Evolutionary conservation across 2,329 filamentous ascomycete species (phyloP).

Genomic region (Alternaria metachromatica): DNA sequence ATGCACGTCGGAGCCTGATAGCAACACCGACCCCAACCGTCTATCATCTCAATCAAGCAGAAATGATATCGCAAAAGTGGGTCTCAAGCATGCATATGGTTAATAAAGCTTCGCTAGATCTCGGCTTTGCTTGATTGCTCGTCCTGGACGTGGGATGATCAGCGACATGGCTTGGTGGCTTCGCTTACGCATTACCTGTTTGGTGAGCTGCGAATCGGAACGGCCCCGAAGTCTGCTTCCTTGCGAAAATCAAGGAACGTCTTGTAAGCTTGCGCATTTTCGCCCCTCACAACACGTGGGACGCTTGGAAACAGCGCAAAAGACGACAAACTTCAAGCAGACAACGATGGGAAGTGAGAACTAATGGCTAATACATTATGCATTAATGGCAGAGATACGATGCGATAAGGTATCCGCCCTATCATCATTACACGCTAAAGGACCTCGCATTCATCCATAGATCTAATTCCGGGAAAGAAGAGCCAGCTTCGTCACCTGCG

Average conservation of each 20-base stretch:
- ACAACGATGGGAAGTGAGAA: not conserved
- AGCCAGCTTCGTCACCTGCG: not conserved
- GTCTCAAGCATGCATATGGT: not conserved
- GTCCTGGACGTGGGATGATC: not conserved
- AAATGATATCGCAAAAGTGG: not conserved
- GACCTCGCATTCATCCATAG: not conserved
- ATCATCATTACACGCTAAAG: constrained; percentile 1
- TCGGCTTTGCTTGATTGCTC: constrained; percentile 3
- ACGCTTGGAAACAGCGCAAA: not conserved
- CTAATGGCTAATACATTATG: constrained; percentile 1
- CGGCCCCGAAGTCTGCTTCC: not conserved
- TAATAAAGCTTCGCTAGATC: constrained; percentile 2
- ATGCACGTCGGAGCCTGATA: not conserved
- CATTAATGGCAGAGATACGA: constrained; percentile 2
- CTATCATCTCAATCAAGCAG: not conserved
- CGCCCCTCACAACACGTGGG: not conserved
- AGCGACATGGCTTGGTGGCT: not conserved
- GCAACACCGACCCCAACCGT: not conserved
- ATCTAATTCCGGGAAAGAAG: not conserved
- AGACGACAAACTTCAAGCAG: not conserved
- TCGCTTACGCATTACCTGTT: not conserved
- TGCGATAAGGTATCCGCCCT: not conserved
- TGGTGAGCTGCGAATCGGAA: not conserved
- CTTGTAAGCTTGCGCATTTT: not conserved
- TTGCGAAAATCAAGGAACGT: not conserved